Evolutionary conservation across 306 rosid genomes (phyloP).

Genomic region (Quercus aquifolioides): DNA sequence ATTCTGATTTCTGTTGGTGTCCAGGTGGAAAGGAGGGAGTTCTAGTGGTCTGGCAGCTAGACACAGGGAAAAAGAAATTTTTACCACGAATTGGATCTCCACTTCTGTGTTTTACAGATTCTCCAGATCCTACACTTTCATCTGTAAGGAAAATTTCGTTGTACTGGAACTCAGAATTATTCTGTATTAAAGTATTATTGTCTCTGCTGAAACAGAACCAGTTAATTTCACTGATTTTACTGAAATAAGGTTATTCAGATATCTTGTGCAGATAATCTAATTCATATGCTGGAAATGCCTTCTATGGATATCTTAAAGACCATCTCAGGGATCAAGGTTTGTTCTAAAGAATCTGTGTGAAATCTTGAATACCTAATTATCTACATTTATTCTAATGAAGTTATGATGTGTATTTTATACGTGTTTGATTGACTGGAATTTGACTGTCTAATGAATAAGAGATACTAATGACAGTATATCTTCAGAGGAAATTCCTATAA

Average conservation of each 20-base stretch:
- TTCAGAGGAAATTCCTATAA: background rate
- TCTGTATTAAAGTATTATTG: background rate
- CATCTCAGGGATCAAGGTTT: conserved; percentile 94
- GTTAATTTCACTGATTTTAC: conserved; percentile 34
- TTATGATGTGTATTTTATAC: background rate
- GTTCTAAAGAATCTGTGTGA: conserved; percentile 9
- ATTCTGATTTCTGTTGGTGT: conserved; percentile 23
- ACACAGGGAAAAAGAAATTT: conserved; percentile 72
- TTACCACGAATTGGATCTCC: conserved; percentile 95
- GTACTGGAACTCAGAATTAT: conserved; percentile 5
- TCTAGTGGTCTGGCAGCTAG: conserved; percentile 92
- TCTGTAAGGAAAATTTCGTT: conserved; percentile 55
- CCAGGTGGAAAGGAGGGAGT: conserved; percentile 96
- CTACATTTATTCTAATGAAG: background rate
- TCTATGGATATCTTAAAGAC: conserved; percentile 82
- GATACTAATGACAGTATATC: background rate
- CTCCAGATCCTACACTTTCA: conserved; percentile 77
- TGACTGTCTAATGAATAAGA: background rate
- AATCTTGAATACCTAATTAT: background rate
- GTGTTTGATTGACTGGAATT: background rate
- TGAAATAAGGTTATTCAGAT: conserved; percentile 64
- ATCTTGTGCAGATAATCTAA: conserved; percentile 90
- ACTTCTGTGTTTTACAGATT: conserved; percentile 63
- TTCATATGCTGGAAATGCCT: conserved; percentile 79
- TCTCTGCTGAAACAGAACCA: conserved; percentile 12